Evolutionary conservation across 1,284 basidiomycete species (phyloP), one percentile per base, ranked within the genome.

Genomic region (Moesziomyces parantarcticus): DNA sequence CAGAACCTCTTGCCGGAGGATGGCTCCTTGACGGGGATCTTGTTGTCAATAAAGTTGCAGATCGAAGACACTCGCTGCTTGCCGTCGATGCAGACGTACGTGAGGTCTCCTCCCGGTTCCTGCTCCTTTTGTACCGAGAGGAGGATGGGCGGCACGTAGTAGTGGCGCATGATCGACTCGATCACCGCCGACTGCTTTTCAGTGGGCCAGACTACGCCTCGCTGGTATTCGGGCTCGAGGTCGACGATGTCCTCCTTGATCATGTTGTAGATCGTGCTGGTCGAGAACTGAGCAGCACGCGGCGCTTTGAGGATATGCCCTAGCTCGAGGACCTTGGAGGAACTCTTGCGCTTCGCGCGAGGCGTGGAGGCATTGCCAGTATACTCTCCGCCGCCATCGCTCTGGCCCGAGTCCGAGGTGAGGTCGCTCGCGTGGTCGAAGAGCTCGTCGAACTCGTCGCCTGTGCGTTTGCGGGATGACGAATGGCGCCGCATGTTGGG

Each of bases 201-300:
- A 10, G 51, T 43, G 0, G 63, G 18, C 77, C 77, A 78, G 3
- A 78, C 77, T 0, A 76, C 73, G 18, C 65, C 73, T 29, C 77
- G 72, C 54, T 78, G 77, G 34, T 76, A 78, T 20, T 77, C 75
- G 32, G 77, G 75, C 36, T 78, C 74, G 21, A 78, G 60, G 36
- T 78, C 77, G 41, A 78, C 45, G 21, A 60, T 34, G 29, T 69
- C 58, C 52, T 68, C 61, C 13, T 65, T 54, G 22, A 74, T 44
- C 70, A 68, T 68, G 8, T 50, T 43, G 48, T 51, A 58, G 22
- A 74, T 40, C 2, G 64, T 62, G 14, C 40, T 58, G 21, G 65
- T 74, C 3, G 70, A 68, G 39, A 42, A 59, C 39, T 61, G 61
- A 5, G 60, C 45, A 1, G 70, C 70, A 36, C 70, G 60, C 18